Evolutionary conservation across 331 rosid species (phyloP).

Genomic region (Phaseolus coccineus): DNA sequence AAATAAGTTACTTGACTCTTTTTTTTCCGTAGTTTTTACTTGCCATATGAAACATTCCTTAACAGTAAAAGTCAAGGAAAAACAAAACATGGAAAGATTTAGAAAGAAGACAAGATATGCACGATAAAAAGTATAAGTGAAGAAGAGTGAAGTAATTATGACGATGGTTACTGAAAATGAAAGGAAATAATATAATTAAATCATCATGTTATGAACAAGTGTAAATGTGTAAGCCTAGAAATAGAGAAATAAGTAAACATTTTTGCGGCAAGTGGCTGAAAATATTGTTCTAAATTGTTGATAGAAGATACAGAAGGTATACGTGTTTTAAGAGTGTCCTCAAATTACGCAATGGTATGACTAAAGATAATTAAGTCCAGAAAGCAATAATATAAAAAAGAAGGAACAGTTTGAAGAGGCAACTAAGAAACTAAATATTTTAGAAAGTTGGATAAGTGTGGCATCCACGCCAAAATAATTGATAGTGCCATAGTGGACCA

Average conservation of each 20-base stretch:
- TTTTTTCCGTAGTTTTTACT: neutral
- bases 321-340: constrained; percentile 39
- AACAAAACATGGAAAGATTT: neutral
- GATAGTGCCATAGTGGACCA: constrained; percentile 34
- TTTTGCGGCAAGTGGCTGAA: constrained; percentile 25
- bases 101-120: constrained; percentile 16
- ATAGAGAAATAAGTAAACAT: neutral
- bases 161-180: neutral
- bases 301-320: constrained; percentile 16
- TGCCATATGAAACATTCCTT: neutral
- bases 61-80: neutral
- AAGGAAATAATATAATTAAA: neutral
- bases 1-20: neutral
- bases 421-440: constrained; percentile 8
- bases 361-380: constrained; percentile 29
- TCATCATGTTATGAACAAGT: neutral
- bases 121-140: neutral
- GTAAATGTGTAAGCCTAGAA: constrained; percentile 12
- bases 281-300: neutral
- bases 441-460: constrained; percentile 9
- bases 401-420: constrained; percentile 26
- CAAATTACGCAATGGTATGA: constrained; percentile 30
- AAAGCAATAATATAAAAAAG: constrained; percentile 15
- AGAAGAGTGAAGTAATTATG: neutral
- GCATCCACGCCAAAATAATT: constrained; percentile 46